A percentile compares a stretch with the other conserved stretches of the same genome.
These are phyloP conservation scores for Sonneratia caseolaris DNA, from an alignment of 345 rosid species.

Conservation along the genomic window DNA sequence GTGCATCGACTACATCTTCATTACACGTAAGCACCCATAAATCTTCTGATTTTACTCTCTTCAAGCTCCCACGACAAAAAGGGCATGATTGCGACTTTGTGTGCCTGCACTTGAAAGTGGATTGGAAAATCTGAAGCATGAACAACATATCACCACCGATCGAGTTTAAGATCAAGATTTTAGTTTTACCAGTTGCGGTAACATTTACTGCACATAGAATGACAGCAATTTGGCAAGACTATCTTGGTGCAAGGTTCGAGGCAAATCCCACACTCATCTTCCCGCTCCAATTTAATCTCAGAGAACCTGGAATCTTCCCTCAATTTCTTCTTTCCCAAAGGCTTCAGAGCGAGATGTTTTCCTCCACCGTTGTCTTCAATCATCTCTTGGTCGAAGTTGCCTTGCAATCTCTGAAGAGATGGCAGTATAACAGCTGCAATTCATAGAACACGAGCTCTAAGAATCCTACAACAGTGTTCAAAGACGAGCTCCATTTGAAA, in stretches of 20 bases:
- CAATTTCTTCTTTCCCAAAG: conserved; percentile 29
- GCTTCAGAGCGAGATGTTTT: conserved; percentile 20
- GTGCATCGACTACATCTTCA: conserved; percentile 69
- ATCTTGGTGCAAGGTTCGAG: conserved; percentile 90
- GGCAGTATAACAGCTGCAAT: conserved; percentile 76
- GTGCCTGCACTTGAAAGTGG: conserved; percentile 44
- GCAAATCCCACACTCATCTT: conserved; percentile 97
- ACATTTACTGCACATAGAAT: conserved; percentile 96
- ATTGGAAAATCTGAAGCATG: background rate
- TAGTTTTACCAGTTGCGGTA: conserved; percentile 65
- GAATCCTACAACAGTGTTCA: background rate
- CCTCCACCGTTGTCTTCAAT: conserved; percentile 30
- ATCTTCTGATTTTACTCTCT: conserved; percentile 92
- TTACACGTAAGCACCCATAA: conserved; percentile 87
- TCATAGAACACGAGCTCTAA: background rate
- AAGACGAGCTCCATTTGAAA: background rate
- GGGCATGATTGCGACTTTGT: conserved; percentile 90
- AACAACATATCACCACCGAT: background rate
- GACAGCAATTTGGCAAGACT: conserved; percentile 88
- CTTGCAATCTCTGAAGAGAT: conserved; percentile 63
- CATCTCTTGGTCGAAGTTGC: conserved; percentile 23
- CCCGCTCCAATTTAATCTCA: conserved; percentile 60
- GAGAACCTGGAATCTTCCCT: conserved; percentile 34
- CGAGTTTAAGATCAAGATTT: background rate
- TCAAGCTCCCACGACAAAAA: conserved; percentile 82